Base-by-base conservation (phyloP, 139 green algal genomes). In the Gonium pectorale region DNA sequence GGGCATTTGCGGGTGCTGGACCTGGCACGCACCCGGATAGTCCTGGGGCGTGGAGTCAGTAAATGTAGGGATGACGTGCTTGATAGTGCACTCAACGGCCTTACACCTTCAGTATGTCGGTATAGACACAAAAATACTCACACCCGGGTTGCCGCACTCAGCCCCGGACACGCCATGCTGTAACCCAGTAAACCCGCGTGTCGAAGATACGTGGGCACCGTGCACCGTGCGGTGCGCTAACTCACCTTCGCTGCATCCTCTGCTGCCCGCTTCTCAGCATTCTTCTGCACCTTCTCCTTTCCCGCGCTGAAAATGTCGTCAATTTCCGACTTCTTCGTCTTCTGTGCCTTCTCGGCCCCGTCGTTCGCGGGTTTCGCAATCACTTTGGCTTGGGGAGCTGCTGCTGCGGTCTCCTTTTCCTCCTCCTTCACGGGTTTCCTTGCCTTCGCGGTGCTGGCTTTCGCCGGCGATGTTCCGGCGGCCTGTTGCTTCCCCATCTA, bases 271-370 rank as follows among this genome's bases (percentile, higher is more conserved):
- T 85, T 77, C 22, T 63, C 60, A 0, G 51, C 26, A 2, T 43
- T 60, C 37, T 75, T 51, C 37, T 88, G 74, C 33, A 51, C 79
- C 56, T 81, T 86, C 37, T 89, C 73, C 44, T 87, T 80, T 5
- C 83, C 90, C 1, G 80, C n/a, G 54, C 72, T 68, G 67, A 94
- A 94, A 35, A 95, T 92, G 37, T 91, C 92, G 49, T 95, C 92
- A 33, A 95, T 95, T 69, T 95, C 92, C 33, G 40, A 38, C 79
- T 83, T 83, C 43, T 85, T 67, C 15, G 29, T 29, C 38, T 60
- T 62, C 72, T 38, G 56, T 40, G 35, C 22, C 74, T 56, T 69
- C 43, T 22, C 43, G 73, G 51, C 54, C 38, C 54, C 73, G 19
- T 81, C 38, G 41, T 70, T 54, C 19, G 54, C 3, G 4, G 21